Evolutionary conservation across 768 basidiomycete species (phyloP).

Genomic region (Lactarius indigo): DNA sequence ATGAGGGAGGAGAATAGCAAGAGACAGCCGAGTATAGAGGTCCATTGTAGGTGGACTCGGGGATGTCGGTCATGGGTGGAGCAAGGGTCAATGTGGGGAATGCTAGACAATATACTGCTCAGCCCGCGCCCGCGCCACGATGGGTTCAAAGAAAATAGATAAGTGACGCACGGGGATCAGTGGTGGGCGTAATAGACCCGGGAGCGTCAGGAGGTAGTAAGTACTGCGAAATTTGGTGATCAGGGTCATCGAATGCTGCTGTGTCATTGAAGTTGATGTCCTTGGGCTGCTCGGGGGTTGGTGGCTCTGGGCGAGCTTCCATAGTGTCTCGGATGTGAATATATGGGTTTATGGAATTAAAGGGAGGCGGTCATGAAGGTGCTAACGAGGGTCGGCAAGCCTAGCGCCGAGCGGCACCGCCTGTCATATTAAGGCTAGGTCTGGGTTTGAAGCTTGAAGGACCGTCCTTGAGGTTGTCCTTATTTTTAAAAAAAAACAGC

Average conservation of each 20-base stretch:
- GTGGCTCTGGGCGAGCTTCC: not conserved
- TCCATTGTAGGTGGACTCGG: slow-evolving; percentile 57
- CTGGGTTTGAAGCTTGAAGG: not conserved
- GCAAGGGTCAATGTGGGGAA: slow-evolving; percentile 59
- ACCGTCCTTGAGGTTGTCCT: no score
- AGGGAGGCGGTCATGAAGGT: not conserved
- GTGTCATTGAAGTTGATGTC: slow-evolving; percentile 48
- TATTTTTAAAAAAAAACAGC: no score
- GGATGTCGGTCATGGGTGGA: slow-evolving; percentile 54
- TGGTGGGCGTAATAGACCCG: slow-evolving; percentile 53
- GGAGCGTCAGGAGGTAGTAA: slow-evolving; percentile 61
- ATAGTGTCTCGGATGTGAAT: not conserved
- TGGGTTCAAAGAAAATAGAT: not conserved
- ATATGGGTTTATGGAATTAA: not conserved
- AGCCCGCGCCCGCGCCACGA: slow-evolving; percentile 33
- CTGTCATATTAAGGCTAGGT: not conserved
- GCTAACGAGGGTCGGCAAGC: not conserved
- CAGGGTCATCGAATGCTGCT: slow-evolving; percentile 34
- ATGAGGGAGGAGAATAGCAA: slow-evolving; percentile 44
- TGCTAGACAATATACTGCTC: slow-evolving; percentile 46
- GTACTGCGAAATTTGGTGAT: slow-evolving; percentile 42
- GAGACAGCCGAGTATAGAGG: slow-evolving; percentile 50
- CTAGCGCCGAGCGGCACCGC: not conserved
- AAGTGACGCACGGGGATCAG: slow-evolving; percentile 42
- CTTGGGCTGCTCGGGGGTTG: slow-evolving; percentile 46